phyloP scores from a whole-genome alignment of 495 filamentous ascomycete species.

The Talaromyces liani region DNA sequence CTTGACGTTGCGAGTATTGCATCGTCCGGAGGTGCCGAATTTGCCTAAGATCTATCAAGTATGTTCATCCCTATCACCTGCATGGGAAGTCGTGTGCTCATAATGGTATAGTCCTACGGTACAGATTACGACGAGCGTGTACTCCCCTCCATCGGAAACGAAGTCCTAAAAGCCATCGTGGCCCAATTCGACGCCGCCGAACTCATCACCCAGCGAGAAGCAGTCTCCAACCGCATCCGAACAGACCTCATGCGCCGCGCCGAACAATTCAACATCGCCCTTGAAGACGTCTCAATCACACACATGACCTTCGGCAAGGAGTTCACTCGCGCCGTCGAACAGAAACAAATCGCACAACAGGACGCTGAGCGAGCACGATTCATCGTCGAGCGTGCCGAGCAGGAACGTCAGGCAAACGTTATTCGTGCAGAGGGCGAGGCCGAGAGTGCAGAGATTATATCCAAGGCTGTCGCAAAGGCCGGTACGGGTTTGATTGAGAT shows the following conservation, averaged over 20 bases:
- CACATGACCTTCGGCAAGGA: constrained; percentile 99
- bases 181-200: constrained; percentile 99
- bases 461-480: constrained; percentile 80
- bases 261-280: constrained; percentile 97
- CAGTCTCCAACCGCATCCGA: constrained; percentile 91
- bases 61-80: constrained; percentile 14
- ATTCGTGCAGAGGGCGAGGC: constrained; percentile 97
- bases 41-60: constrained; percentile 99
- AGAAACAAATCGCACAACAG: constrained; percentile 99
- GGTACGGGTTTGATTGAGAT: constrained; percentile 94
- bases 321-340: constrained; percentile 97
- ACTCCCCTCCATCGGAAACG: constrained; percentile 98
- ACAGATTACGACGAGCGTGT: constrained; percentile 99
- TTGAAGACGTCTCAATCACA: constrained; percentile 98
- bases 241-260: constrained; percentile 91
- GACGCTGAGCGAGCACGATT: constrained; percentile 95
- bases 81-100: neutral
- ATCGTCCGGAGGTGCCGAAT: constrained; percentile 85
- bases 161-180: constrained; percentile 98
- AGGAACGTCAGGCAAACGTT: constrained; percentile 97
- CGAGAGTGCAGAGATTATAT: constrained; percentile 91
- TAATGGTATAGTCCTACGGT: constrained; percentile 55
- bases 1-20: constrained; percentile 91
- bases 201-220: constrained; percentile 97
- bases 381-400: constrained; percentile 98